These are phyloP conservation scores for Pyronema domesticum DNA, from an alignment of 495 filamentous ascomycete genomes.

Conservation along the genomic window DNA sequence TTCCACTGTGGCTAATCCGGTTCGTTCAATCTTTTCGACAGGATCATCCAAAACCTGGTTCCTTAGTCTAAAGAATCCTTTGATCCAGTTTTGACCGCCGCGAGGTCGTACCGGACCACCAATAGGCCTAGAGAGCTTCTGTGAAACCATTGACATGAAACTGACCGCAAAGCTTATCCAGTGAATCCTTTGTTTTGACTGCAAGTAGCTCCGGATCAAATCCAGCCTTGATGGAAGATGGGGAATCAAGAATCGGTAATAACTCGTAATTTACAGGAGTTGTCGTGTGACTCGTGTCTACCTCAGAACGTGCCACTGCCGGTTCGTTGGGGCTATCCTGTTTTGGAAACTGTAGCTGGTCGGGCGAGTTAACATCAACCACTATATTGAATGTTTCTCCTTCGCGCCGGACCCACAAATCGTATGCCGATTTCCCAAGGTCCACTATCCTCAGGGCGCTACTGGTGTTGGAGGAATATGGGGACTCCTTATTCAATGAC, in stretches of 20 bases:
- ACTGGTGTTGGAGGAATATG: background rate
- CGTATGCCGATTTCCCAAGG: background rate
- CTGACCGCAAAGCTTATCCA: slow-evolving; percentile 12
- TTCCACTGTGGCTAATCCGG: slow-evolving; percentile 3
- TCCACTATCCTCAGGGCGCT: background rate
- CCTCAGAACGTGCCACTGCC: no score
- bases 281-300: no score
- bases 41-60: slow-evolving; percentile 1
- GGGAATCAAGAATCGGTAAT: no score
- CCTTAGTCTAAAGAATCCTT: slow-evolving; percentile 4
- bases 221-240: background rate
- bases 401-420: background rate
- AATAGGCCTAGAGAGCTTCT: background rate
- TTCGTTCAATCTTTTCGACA: slow-evolving; percentile 1
- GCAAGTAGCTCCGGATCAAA: no score
- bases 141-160: slow-evolving; percentile 5
- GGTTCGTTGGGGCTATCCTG: no score
- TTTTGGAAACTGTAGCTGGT: no score
- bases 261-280: no score
- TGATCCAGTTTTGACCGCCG: background rate
- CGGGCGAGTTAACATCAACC: no score
- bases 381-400: background rate
- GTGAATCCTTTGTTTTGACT: background rate
- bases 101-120: background rate
- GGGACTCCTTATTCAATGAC: background rate